Base-by-base conservation (phyloP, 2,329 filamentous ascomycete genomes). In the Colletotrichum caudatum region DNA sequence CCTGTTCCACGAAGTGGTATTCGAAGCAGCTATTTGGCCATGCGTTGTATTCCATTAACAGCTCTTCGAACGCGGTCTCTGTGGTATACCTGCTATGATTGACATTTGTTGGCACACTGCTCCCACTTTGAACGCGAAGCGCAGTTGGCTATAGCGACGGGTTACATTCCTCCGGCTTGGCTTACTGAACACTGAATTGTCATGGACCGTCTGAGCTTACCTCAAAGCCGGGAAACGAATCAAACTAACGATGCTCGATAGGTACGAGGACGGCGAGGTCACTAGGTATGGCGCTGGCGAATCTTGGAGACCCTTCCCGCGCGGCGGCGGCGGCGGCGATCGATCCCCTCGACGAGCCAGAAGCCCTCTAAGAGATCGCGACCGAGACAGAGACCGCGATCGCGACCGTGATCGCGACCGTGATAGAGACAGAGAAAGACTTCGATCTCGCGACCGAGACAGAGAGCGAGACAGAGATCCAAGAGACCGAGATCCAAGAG, bases 261-360 rank as follows among this genome's bases (percentile, higher is more conserved):
- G 88, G 77, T 90, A 88, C 76, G 88, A 90, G 74, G 88, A 90
- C 74, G 88, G 88, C 56, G 88, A 90, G 80, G 88, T 90, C 65
- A 86, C 89, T 74, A 84, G 88, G 76, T 90, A 90, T 77, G 88
- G 88, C 63, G 88, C 88, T 16, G 88, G 88, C 70, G 88, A 90
- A 79, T 89, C 87, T 48, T 90, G 89, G 83, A 82, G 88, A 71
- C 88, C 88, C 14, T 89, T 87, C 70, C 88, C 88, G 62, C 80
- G 85, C 65, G 69, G 69, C 48, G 69, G 57, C 48, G 69, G 57
- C 48, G 69, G 65, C 18, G 46, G 65, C 50, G 82, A 85, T 74
- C 82, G 84, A 67, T 87, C 85, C 37, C 84, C 85, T 11, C 81
- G 83, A 53, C 78, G 77, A 56, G 74, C 77, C 8, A 76, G 78